Evolutionary conservation across 1,139 yeast genomes (phyloP).

Genomic region (Tardiomyces digboiensis): DNA sequence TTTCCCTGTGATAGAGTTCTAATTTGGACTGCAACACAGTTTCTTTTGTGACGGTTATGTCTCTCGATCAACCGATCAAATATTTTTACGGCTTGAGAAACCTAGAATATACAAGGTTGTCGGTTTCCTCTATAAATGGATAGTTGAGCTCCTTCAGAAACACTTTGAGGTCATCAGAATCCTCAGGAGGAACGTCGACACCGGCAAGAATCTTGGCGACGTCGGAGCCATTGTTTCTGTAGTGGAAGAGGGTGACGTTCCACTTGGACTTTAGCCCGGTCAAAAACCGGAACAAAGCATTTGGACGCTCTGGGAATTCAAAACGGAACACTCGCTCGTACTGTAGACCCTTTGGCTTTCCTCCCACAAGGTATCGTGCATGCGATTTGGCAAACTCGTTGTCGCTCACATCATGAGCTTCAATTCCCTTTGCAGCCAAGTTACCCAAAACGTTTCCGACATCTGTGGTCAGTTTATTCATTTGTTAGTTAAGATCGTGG

Average conservation of each 20-base stretch:
- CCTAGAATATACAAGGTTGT: constrained; percentile 71
- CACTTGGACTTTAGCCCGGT: constrained; percentile 63
- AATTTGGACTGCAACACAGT: too few relatives aligned
- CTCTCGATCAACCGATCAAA: too few relatives aligned
- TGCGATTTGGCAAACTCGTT: constrained; percentile 95
- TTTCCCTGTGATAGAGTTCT: too few relatives aligned
- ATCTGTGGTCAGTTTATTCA: too few relatives aligned
- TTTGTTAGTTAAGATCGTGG: too few relatives aligned
- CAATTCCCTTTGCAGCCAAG: constrained; percentile 30
- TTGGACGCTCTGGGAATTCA: constrained; percentile 97
- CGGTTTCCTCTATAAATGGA: constrained; percentile 71
- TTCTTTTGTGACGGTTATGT: too few relatives aligned
- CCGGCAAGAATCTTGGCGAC: constrained; percentile 90
- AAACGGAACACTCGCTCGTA: constrained; percentile 75
- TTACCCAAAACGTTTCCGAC: constrained; percentile 36
- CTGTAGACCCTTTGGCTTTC: constrained; percentile 48
- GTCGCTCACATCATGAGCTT: constrained; percentile 74
- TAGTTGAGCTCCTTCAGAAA: constrained; percentile 70
- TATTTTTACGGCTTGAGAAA: constrained; percentile 33
- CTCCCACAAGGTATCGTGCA: constrained; percentile 94
- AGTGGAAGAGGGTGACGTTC: constrained; percentile 92
- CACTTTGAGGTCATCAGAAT: constrained; percentile 50
- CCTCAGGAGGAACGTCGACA: constrained; percentile 68
- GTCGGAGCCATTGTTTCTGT: constrained; percentile 95
- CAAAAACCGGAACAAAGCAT: constrained; percentile 78